These are phyloP conservation scores for Phytophthora sp. DNA, from an alignment of 352 stramenopile species.

Conservation along the genomic window DNA sequence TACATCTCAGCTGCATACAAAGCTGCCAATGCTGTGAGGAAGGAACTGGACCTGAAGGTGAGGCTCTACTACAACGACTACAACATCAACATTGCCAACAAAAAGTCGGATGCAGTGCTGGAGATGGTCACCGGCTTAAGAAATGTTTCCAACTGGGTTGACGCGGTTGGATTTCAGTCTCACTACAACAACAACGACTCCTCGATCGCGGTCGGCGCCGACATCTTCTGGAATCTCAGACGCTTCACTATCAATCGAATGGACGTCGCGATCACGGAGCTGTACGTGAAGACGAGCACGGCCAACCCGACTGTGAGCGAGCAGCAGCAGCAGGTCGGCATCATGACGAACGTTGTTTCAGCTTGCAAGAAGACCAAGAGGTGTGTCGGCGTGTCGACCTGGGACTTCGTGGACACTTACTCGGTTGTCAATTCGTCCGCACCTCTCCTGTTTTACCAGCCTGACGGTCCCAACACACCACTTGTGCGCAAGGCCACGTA, in stretches of 20 bases:
- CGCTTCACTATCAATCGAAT: conserved; percentile 22
- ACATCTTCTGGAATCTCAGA: conserved; percentile 24
- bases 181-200: conserved; percentile 14
- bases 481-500: conserved; percentile 25
- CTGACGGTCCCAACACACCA: conserved; percentile 11
- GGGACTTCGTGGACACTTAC: conserved; percentile 27
- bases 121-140: conserved; percentile 10
- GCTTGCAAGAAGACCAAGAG: conserved; percentile 24
- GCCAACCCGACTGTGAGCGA: conserved; percentile 6
- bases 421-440: conserved; percentile 13
- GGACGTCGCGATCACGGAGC: conserved; percentile 27
- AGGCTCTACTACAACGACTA: conserved; percentile 25
- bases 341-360: conserved; percentile 17
- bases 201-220: background rate
- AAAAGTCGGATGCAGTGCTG: conserved; percentile 23
- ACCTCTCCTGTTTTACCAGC: conserved; percentile 25
- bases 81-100: conserved; percentile 18
- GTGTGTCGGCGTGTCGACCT: conserved; percentile 20
- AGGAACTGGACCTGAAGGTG: conserved; percentile 9
- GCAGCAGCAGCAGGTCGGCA: conserved; percentile 13
- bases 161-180: conserved; percentile 26
- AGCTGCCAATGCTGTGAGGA: conserved; percentile 20
- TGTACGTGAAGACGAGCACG: conserved; percentile 24
- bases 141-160: conserved; percentile 4
- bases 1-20: conserved; percentile 29